Base-by-base conservation (phyloP, 768 basidiomycete genomes). In the Phaeolepiota aurea region DNA sequence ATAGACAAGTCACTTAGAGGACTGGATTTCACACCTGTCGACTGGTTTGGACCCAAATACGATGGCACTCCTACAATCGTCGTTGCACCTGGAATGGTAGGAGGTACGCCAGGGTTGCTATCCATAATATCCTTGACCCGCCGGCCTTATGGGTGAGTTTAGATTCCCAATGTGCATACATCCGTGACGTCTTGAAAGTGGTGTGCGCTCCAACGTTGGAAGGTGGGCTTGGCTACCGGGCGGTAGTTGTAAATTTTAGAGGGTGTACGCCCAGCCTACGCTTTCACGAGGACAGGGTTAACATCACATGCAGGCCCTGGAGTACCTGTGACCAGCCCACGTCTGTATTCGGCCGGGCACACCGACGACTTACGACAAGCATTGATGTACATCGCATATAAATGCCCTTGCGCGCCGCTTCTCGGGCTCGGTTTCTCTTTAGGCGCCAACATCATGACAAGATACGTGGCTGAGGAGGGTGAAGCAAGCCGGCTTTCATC, bases 401-500 rank as follows among this genome's bases (percentile, higher is more conserved):
- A 52, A 42, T 86, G 77, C 50, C 87, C 88, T 2, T 53, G 61
- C 5, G 83, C 88, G 1, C 82, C 79, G 1, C 58, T 90, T 11
- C 59, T 87, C 22, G 87, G 85, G 5, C 58, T 88, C 4, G 84
- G 86, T 2, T 91, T 88, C 64, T 88, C 85, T 9, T 70, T 91
- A 21, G 89, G 89, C 28, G 87, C 87, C 16, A 82, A 81, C 54
- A 77, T 90, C 25, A 60, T 90, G 49, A 78, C 84, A 13, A 71
- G 82, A 39, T 88, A 87, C 54, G 58, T 87, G 32, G 84, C 80
- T 2, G 78, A 87, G 56, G 79, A 87, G 52, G 77, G 80, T 4
- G 64, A 64, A 25, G 46, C 61, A n/a, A 71, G 76, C 54, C 68
- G 76, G 35, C 56, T 84, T 15, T 55, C 50, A 23, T 72, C 72